Evolutionary conservation across 1,139 yeast genomes (phyloP).

Genomic region (Dujonia santamariae): DNA sequence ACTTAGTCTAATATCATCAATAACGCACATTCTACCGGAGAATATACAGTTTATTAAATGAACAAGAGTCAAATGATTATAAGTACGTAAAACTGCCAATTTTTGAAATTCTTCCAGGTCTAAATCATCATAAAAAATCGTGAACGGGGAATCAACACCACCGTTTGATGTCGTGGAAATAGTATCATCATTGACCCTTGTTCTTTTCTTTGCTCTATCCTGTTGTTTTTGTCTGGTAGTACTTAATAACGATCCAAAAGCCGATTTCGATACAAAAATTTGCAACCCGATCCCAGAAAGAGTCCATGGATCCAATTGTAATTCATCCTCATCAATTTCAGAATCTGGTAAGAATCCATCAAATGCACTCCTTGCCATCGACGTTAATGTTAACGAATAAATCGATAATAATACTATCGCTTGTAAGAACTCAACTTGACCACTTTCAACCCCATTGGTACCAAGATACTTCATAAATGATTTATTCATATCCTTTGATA

Average conservation of each 20-base stretch:
- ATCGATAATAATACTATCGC: constrained; percentile 60
- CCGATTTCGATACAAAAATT: constrained; percentile 49
- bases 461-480: constrained; percentile 31
- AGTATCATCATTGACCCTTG: background rate
- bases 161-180: background rate
- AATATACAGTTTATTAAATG: constrained; percentile 68
- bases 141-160: constrained; percentile 20
- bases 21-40: constrained; percentile 72
- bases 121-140: constrained; percentile 28
- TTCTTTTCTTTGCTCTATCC: background rate
- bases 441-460: constrained; percentile 17
- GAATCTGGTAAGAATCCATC: constrained; percentile 1
- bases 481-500: constrained; percentile 41
- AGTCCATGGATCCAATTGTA: constrained; percentile 58
- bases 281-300: constrained; percentile 57
- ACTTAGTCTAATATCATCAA: constrained; percentile 63
- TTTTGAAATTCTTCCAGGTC: constrained; percentile 46
- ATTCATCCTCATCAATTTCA: constrained; percentile 9
- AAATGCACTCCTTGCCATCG: constrained; percentile 27
- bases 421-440: constrained; percentile 60
- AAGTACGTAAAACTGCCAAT: constrained; percentile 54
- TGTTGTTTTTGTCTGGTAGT: constrained; percentile 2
- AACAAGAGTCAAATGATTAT: constrained; percentile 71
- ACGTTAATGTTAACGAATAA: constrained; percentile 58
- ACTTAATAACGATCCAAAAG: constrained; percentile 27